Evolutionary conservation across 2,329 filamentous ascomycete genomes (phyloP).

Genomic region (Raffaelea deltoideospora): DNA sequence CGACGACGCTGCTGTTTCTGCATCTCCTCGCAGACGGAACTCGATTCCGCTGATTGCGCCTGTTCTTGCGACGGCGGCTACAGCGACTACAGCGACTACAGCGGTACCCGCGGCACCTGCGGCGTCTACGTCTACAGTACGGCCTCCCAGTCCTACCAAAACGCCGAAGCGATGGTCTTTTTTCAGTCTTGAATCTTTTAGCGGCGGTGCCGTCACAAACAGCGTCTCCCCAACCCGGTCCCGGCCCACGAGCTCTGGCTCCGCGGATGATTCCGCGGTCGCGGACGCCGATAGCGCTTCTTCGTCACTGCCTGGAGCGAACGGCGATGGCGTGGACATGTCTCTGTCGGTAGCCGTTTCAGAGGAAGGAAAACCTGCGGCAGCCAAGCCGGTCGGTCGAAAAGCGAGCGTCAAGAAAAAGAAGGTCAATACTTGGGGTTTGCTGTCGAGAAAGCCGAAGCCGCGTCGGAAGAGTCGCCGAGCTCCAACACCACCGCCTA

Average conservation of each 20-base stretch:
- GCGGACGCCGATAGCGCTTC: conserved; percentile 14
- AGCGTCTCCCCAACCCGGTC: conserved; percentile 29
- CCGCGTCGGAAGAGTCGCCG: conserved; percentile 27
- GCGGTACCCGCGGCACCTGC: conserved; percentile 12
- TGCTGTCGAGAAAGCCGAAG: conserved; percentile 48
- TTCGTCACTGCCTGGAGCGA: no score
- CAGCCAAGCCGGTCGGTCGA: conserved; percentile 14
- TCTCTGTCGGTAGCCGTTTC: background rate
- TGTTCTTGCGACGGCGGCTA: conserved; percentile 19
- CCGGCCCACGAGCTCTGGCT: conserved; percentile 31
- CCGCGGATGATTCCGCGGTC: conserved; percentile 21
- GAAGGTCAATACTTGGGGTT: conserved; percentile 59
- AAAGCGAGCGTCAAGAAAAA: conserved; percentile 34
- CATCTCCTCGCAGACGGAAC: conserved; percentile 36
- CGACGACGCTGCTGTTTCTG: conserved; percentile 13
- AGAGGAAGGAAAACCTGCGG: conserved; percentile 4
- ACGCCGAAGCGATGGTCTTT: conserved; percentile 46
- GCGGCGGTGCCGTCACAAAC: conserved; percentile 15
- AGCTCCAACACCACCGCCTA: conserved; percentile 31
- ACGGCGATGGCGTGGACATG: background rate
- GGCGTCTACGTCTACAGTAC: conserved; percentile 10
- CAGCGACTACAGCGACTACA: conserved; percentile 7
- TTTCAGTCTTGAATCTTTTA: conserved; percentile 42
- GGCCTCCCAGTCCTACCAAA: conserved; percentile 33
- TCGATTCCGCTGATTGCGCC: conserved; percentile 41